Percentiles rank a stretch among this genome's conserved stretches.
Evolutionary conservation across 2,329 filamentous ascomycete genomes (phyloP).

Genomic region (Epichloe sp.): DNA sequence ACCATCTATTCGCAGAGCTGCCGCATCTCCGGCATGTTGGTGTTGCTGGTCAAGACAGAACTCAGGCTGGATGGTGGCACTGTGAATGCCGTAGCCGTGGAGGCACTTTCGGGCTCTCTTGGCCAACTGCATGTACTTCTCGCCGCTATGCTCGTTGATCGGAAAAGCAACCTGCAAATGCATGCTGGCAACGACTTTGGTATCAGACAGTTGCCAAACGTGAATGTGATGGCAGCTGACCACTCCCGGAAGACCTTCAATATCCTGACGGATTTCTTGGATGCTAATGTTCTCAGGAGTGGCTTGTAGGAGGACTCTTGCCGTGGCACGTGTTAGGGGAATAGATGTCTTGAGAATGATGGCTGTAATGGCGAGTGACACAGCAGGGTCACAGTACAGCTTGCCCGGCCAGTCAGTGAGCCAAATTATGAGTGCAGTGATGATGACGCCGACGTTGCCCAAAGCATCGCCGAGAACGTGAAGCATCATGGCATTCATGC

Average conservation of each 20-base stretch:
- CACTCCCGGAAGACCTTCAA: conserved; percentile 71
- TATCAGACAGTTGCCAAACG: conserved; percentile 94
- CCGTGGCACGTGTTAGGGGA: conserved; percentile 65
- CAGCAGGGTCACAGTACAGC: conserved; percentile 79
- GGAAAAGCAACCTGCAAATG: conserved; percentile 89
- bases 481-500: conserved; percentile 78
- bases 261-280: conserved; percentile 85
- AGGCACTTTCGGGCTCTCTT: conserved; percentile 74
- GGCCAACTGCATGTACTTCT: conserved; percentile 83
- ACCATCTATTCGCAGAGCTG: conserved; percentile 24
- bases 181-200: conserved; percentile 83
- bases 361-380: conserved; percentile 86
- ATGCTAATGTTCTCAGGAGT: conserved; percentile 81
- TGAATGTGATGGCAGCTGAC: conserved; percentile 90
- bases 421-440: conserved; percentile 81
- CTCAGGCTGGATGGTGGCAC: conserved; percentile 93
- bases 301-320: conserved; percentile 84
- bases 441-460: conserved; percentile 76
- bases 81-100: conserved; percentile 92
- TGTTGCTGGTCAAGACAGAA: conserved; percentile 47
- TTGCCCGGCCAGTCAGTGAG: conserved; percentile 69
- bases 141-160: conserved; percentile 65
- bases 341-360: conserved; percentile 63
- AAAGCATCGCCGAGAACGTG: conserved; percentile 73
- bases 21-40: conserved; percentile 23